These are phyloP conservation scores for Dissophora globulifera DNA, from an alignment of 192 early-diverging fungal genomes.

Conservation along the genomic window DNA sequence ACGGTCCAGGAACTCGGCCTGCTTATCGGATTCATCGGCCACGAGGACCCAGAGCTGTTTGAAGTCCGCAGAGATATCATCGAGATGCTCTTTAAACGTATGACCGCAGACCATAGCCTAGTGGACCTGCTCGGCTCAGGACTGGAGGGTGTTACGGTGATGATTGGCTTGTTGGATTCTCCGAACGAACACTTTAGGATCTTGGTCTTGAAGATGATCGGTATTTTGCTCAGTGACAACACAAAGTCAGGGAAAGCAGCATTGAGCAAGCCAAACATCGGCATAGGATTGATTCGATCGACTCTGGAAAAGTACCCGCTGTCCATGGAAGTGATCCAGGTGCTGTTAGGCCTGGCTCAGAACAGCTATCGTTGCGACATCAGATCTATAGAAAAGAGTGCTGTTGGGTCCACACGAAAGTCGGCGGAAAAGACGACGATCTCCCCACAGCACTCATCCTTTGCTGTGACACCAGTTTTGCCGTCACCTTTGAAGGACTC, in stretches of 20 bases:
- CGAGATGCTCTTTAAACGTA: slow-evolving; percentile 53
- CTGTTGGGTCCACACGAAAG: not conserved
- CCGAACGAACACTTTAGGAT: slow-evolving; percentile 55
- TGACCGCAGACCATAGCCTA: slow-evolving; percentile 43
- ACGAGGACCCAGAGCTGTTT: slow-evolving; percentile 35
- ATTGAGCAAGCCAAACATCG: slow-evolving; percentile 49
- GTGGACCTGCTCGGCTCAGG: slow-evolving; percentile 51
- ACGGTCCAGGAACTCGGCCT: slow-evolving; percentile 50
- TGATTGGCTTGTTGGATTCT: slow-evolving; percentile 47
- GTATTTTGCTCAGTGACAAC: slow-evolving; percentile 54
- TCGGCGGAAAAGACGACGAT: slow-evolving; percentile 4
- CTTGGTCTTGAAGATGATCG: slow-evolving; percentile 55
- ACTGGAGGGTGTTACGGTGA: slow-evolving; percentile 47
- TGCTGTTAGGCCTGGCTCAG: slow-evolving; percentile 48
- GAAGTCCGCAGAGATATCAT: slow-evolving; percentile 52
- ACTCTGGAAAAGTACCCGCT: slow-evolving; percentile 46
- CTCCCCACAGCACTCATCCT: not conserved
- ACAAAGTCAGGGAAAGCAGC: slow-evolving; percentile 50
- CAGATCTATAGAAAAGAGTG: slow-evolving; percentile 30
- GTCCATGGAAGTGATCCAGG: slow-evolving; percentile 55
- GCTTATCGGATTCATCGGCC: slow-evolving; percentile 46
- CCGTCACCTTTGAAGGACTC: slow-evolving; percentile 6
- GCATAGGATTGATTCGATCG: slow-evolving; percentile 38
- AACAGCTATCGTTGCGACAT: slow-evolving; percentile 53
- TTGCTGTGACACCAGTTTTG: not conserved